Base-by-base conservation (phyloP, 2,329 filamentous ascomycete species). In the Zymoseptoria ardabiliae region DNA sequence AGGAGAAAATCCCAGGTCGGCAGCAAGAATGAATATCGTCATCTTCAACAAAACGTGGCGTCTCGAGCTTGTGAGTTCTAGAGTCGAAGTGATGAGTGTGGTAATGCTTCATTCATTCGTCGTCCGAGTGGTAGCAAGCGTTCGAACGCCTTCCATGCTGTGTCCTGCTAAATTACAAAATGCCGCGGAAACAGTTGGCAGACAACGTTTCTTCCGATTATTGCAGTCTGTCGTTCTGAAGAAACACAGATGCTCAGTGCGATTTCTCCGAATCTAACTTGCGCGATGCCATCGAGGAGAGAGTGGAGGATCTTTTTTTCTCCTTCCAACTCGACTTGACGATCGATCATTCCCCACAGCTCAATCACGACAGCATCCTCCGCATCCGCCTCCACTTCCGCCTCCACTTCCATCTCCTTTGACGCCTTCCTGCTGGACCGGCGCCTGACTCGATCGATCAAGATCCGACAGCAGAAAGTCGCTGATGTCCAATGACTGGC, bases 391-490 rank as follows among this genome's bases (percentile, higher is more conserved):
- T 53, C 25, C 58, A 20, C 19, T 48, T n/a, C 22, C 53, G 13
- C 50, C 56, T 19, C 52, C 59, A 28, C 28, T 30, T 53, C 25
- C 58, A 20, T 11, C 53, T n/a, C 22, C 53, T 28, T 23, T 48
- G 28, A 49, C 25, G 17, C 23, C 45, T 11, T 28, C 53, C 28
- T 51, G 2, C 10, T 30, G n/a, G 30, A 23, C 48, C 20, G 52
- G n/a, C 19, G 50, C 50, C 25, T 25, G 30, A 41, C 50, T 35
- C 35, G 30, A 35, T 22, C 13, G 58, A n/a, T 66, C 61, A 21
- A 67, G 58, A 25, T 69, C 67, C 19, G 63, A 59, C 41, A 63
- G 57, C 30, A 69, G 51, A 28, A 64, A 66, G 4, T 69, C 66
- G 48, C 57, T 63, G 4, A 69, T 56, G 45, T 69, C 63, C 41